Base-by-base conservation (phyloP, 2,329 filamentous ascomycete species). In the Pseudogymnoascus sp. region DNA sequence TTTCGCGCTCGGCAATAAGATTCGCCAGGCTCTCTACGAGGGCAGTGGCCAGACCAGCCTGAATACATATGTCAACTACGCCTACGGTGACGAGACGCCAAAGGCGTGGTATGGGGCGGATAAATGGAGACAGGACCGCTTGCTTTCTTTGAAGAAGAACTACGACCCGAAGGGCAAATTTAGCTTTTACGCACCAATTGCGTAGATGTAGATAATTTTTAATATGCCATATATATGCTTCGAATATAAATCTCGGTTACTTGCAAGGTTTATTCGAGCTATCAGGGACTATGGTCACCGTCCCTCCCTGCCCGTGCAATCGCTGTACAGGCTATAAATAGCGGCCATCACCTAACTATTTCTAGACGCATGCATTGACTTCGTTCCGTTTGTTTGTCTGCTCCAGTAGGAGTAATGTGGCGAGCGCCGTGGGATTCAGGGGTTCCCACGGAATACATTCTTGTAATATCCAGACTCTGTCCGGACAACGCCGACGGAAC, bases 21-120 rank as follows among this genome's bases (percentile, higher is more conserved):
- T 79, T 4, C 74, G 78, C 3, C 60, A 75, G 4, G 72, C 77
- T 4, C 69, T 81, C 4, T 68, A 72, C 42, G 64, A 70, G 8
- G 74, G 70, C 0, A 76, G 69, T 59, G 78, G 74, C 2, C 63
- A 70, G 24, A 62, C 68, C 1, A 67, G 73, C 33, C 44, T 76
- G 60, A 72, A 76, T 63, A 69, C 74, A 0, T 82, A 83, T 63
- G 74, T 82, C 61, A 84, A 84, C 70, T 84, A 82, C 66, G 81
- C 80, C 0, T 76, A 76, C 61, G 81, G 81, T 1, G 73, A 78
- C 7, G 80, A 84, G 72, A 68, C 70, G 1, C 67, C 72, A 0
- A 63, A 71, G 59, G 69, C 72, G 1, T 74, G 76, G 72, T 84
- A 85, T 67, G 81, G 82, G 6, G 72, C 72, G 61, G 82, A 82